phyloP scores from a whole-genome alignment of 164 flowering plant species.

The Paratinospora sagittata region DNA sequence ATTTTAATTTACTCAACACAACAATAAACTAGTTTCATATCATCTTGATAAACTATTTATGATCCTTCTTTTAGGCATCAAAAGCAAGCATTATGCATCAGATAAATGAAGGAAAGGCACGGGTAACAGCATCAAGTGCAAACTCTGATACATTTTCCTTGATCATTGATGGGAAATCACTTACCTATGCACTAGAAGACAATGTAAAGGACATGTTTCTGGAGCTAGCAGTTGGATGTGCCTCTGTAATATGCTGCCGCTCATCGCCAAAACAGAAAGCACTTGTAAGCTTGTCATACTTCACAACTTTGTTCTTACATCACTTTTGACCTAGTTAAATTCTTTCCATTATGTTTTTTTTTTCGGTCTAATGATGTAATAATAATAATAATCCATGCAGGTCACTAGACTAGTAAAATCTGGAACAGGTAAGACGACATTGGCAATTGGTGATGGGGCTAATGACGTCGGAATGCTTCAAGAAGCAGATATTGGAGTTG shows the following conservation, averaged over 20 bases:
- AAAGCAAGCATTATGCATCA: slow-evolving; percentile 57
- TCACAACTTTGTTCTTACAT: neutral
- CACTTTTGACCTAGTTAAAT: neutral
- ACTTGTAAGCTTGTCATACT: slow-evolving; percentile 41
- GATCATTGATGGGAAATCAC: slow-evolving; percentile 96
- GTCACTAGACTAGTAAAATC: slow-evolving; percentile 88
- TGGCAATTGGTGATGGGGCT: slow-evolving; percentile 98
- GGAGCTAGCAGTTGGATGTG: slow-evolving; percentile 69
- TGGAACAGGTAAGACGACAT: slow-evolving; percentile 77
- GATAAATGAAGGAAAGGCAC: slow-evolving; percentile 48
- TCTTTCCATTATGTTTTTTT: neutral
- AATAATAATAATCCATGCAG: slow-evolving; percentile 26
- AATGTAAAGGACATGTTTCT: slow-evolving; percentile 54
- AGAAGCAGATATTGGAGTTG: slow-evolving; percentile 98
- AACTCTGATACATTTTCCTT: slow-evolving; percentile 63
- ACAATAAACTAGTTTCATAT: neutral
- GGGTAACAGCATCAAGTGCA: slow-evolving; percentile 35
- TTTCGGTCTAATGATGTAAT: slow-evolving; percentile 10
- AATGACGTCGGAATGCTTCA: slow-evolving; percentile 99
- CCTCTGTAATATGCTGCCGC: slow-evolving; percentile 97
- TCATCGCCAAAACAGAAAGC: slow-evolving; percentile 99
- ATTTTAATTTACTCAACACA: neutral
- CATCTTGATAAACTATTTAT: slow-evolving; percentile 12
- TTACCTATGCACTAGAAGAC: slow-evolving; percentile 78
- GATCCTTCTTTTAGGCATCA: slow-evolving; percentile 50